Evolutionary conservation across 306 rosid genomes (phyloP).

Genomic region (Fragaria ananassa): DNA sequence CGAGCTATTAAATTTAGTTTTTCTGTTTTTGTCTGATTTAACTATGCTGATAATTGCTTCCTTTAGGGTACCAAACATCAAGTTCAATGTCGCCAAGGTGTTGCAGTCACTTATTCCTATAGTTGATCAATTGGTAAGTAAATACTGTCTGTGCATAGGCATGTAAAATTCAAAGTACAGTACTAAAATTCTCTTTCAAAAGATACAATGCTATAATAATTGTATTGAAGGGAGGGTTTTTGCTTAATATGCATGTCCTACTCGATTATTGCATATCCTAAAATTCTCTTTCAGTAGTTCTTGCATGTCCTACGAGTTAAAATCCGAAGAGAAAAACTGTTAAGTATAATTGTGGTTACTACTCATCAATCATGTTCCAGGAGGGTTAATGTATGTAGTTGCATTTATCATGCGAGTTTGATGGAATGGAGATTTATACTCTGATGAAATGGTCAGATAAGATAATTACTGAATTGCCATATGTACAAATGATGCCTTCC

Average conservation of each 20-base stretch:
- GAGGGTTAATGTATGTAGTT: neutral
- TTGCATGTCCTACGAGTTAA: neutral
- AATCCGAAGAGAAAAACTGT: neutral
- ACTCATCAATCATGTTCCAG: neutral
- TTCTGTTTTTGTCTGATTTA: conserved; percentile 24
- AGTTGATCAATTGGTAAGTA: conserved; percentile 89
- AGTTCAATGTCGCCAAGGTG: conserved; percentile 94
- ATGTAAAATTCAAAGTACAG: neutral
- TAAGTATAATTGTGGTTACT: neutral
- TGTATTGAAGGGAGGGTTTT: neutral
- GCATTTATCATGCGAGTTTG: neutral
- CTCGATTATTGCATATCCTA: no score
- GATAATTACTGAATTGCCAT: neutral
- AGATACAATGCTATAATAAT: neutral
- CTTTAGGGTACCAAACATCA: conserved; percentile 87
- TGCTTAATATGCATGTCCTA: neutral
- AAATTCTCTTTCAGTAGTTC: neutral
- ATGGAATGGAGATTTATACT: neutral
- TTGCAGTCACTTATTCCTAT: conserved; percentile 86
- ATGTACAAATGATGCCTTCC: neutral
- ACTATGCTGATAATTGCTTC: conserved; percentile 15
- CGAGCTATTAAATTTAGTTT: neutral
- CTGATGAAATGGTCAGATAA: neutral
- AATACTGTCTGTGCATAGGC: neutral
- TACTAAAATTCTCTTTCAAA: neutral